These are phyloP conservation scores for Morella rubra DNA, from an alignment of 306 rosid species.

Conservation along the genomic window DNA sequence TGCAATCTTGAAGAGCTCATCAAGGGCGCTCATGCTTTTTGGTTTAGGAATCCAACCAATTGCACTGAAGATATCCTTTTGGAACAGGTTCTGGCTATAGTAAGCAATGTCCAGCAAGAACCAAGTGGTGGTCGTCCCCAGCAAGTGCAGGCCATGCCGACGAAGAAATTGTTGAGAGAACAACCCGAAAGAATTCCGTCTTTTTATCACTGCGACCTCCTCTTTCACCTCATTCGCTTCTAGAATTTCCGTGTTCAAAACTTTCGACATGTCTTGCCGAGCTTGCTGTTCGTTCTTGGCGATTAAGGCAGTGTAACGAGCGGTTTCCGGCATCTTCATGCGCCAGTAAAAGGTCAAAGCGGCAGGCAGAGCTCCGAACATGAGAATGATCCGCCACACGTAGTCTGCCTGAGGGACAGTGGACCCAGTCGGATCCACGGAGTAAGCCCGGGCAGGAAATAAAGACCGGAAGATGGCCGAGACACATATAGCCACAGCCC, in stretches of 20 bases:
- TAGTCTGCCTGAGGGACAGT: conserved; percentile 53
- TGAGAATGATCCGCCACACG: conserved; percentile 66
- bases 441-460: conserved; percentile 32
- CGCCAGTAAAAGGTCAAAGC: conserved; percentile 51
- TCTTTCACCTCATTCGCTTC: neutral
- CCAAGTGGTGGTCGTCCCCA: conserved; percentile 67
- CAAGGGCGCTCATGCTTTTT: conserved; percentile 56
- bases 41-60: conserved; percentile 52
- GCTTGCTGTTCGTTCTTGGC: conserved; percentile 53
- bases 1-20: conserved; percentile 58
- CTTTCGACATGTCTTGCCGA: conserved; percentile 54
- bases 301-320: conserved; percentile 65
- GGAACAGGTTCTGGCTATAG: conserved; percentile 49
- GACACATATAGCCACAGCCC: conserved; percentile 48
- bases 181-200: conserved; percentile 39
- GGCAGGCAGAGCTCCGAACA: conserved; percentile 64
- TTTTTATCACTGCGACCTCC: neutral
- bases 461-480: conserved; percentile 29
- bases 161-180: conserved; percentile 44
- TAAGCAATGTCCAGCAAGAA: conserved; percentile 69
- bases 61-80: conserved; percentile 64
- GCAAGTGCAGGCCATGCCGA: conserved; percentile 53
- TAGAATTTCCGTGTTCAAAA: conserved; percentile 35
- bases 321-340: conserved; percentile 66
- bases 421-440: conserved; percentile 24